phyloP scores from a whole-genome alignment of 805 yeast genomes.

The Ogataea minuta region DNA sequence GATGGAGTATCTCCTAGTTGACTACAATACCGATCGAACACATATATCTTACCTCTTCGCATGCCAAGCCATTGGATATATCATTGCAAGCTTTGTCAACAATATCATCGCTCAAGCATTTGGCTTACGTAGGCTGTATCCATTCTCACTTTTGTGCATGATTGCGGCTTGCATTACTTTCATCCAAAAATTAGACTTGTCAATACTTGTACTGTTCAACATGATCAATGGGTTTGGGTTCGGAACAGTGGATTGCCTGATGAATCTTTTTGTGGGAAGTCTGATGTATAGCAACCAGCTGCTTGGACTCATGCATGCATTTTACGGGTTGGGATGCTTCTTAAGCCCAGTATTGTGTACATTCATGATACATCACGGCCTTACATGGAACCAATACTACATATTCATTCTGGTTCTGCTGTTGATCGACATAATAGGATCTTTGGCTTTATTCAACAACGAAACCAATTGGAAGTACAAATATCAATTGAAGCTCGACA shows the following conservation, averaged over 20 bases:
- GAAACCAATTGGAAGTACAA: constrained; percentile 47
- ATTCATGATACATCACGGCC: constrained; percentile 36
- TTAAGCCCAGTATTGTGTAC: constrained; percentile 48
- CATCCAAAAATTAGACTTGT: constrained; percentile 42
- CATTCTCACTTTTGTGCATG: constrained; percentile 12
- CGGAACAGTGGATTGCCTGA: constrained; percentile 55
- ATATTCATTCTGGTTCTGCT: constrained; percentile 35
- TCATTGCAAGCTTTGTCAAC: constrained; percentile 49
- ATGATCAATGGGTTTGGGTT: constrained; percentile 50
- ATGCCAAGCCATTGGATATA: constrained; percentile 54
- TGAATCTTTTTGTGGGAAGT: constrained; percentile 52
- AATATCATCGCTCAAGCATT: constrained; percentile 39
- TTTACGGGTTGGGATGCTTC: constrained; percentile 54
- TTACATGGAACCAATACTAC: constrained; percentile 47
- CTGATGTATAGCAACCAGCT: constrained; percentile 48
- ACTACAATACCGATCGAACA: constrained; percentile 49
- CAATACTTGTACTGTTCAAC: constrained; percentile 39
- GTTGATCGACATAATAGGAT: constrained; percentile 23
- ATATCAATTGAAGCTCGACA: constrained; percentile 25
- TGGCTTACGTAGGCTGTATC: constrained; percentile 52
- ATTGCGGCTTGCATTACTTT: constrained; percentile 28
- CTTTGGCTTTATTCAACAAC: constrained; percentile 34
- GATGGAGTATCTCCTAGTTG: constrained; percentile 47
- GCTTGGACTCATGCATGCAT: constrained; percentile 51
- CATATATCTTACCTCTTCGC: constrained; percentile 50